Conservation (phyloP, 1,284 basidiomycete genomes). For the Boletus subluridellus region DNA sequence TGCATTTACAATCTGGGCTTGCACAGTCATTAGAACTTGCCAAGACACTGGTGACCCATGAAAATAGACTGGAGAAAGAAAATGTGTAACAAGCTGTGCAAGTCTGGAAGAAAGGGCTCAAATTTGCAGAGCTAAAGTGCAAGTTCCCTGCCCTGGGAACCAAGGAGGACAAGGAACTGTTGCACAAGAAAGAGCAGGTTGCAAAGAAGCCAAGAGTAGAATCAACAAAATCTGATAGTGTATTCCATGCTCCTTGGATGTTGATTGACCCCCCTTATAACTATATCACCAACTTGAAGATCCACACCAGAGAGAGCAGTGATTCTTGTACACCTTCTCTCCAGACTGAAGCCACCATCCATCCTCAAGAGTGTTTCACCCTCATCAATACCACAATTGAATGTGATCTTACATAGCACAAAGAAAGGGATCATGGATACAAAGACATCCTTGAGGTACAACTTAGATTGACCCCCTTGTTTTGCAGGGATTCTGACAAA, state of each 20-base stretch:
- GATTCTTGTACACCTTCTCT: conserved; percentile 42
- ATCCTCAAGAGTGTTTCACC: conserved; percentile 63
- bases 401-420: conserved; percentile 59
- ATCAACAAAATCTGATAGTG: conserved; percentile 36
- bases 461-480: background rate
- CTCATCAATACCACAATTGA: conserved; percentile 68
- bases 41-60: conserved; percentile 67
- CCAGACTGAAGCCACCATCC: conserved; percentile 48
- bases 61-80: conserved; percentile 73
- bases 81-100: conserved; percentile 54
- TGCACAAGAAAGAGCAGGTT: conserved; percentile 71
- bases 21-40: conserved; percentile 71
- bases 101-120: conserved; percentile 78
- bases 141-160: conserved; percentile 65
- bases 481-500: conserved; percentile 1
- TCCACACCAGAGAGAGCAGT: conserved; percentile 42
- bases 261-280: conserved; percentile 27
- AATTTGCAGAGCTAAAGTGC: conserved; percentile 77
- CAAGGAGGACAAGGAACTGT: conserved; percentile 79
- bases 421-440: conserved; percentile 78
- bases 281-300: conserved; percentile 50
- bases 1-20: conserved; percentile 78
- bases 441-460: conserved; percentile 81
- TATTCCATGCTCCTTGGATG: background rate
- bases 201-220: conserved; percentile 54